Conservation (phyloP, 495 filamentous ascomycete species). For the Cercophora scortea region DNA sequence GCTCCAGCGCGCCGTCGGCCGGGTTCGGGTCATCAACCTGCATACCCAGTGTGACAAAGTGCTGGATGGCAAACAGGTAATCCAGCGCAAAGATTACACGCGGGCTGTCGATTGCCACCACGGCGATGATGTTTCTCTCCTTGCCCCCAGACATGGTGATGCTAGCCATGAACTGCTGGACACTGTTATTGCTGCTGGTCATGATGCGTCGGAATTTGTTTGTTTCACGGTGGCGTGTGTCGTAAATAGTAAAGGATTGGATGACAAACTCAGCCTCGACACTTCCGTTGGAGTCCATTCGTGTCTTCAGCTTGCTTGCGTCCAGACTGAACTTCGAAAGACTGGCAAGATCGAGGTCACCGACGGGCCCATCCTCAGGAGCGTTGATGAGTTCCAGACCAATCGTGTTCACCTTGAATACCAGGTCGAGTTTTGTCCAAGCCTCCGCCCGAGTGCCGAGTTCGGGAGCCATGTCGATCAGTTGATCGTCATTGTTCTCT, state of each 20-base stretch:
- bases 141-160: conserved; percentile 84
- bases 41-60: conserved; percentile 63
- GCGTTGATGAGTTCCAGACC: conserved; percentile 82
- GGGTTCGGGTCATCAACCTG: conserved; percentile 49
- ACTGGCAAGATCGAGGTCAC: conserved; percentile 70
- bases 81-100: conserved; percentile 91
- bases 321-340: conserved; percentile 91
- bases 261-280: conserved; percentile 90
- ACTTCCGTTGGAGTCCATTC: conserved; percentile 90
- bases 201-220: conserved; percentile 98
- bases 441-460: conserved; percentile 54
- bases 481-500: conserved; percentile 26
- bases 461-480: conserved; percentile 56
- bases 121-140: conserved; percentile 76
- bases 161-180: conserved; percentile 97
- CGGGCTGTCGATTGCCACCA: conserved; percentile 93
- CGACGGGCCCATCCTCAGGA: conserved; percentile 64
- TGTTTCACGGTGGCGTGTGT: conserved; percentile 74
- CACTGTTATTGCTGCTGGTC: conserved; percentile 88
- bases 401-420: conserved; percentile 82
- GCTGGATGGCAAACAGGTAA: conserved; percentile 83
- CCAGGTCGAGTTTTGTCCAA: conserved; percentile 91
- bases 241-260: conserved; percentile 88
- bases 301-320: conserved; percentile 80
- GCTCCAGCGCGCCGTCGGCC: conserved; percentile 48